A percentile compares a stretch with the other conserved stretches of the same genome.
phyloP scores from a whole-genome alignment of 352 stramenopile species.

The Phytopythium kandeliae region DNA sequence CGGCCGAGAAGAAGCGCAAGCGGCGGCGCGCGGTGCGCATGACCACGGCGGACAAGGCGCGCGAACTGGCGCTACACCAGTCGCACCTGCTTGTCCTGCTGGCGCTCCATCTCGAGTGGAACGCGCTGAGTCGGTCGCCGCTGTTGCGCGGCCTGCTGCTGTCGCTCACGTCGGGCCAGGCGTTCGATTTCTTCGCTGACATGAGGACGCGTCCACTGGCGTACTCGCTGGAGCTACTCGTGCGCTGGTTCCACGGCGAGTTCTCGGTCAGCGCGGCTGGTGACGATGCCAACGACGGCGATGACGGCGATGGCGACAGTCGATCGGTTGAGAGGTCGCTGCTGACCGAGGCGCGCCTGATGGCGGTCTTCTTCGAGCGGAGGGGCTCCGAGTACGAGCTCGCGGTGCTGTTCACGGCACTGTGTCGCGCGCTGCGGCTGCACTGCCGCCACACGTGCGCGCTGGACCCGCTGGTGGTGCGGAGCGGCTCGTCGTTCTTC shows the following conservation, averaged over 20 bases:
- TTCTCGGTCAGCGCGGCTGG: slow-evolving; percentile 19
- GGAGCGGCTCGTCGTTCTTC: slow-evolving; percentile 30
- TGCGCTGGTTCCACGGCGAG: slow-evolving; percentile 59
- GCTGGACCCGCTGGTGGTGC: slow-evolving; percentile 49
- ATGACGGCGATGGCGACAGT: background rate
- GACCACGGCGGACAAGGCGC: slow-evolving; percentile 54
- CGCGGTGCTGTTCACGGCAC: slow-evolving; percentile 49
- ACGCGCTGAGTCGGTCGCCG: slow-evolving; percentile 27
- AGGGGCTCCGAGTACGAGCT: slow-evolving; percentile 42
- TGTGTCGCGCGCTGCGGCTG: slow-evolving; percentile 52
- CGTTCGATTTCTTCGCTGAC: slow-evolving; percentile 39
- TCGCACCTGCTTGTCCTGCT: slow-evolving; percentile 65
- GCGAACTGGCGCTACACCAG: slow-evolving; percentile 58
- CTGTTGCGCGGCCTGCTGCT: slow-evolving; percentile 52
- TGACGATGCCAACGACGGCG: slow-evolving; percentile 7
- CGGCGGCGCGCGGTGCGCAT: slow-evolving; percentile 33
- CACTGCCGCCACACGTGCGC: slow-evolving; percentile 42
- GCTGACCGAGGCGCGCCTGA: slow-evolving; percentile 40
- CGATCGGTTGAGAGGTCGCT: slow-evolving; percentile 6
- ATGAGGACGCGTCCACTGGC: slow-evolving; percentile 24
- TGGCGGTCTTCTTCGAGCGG: slow-evolving; percentile 46
- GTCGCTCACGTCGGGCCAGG: slow-evolving; percentile 38
- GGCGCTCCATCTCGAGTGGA: slow-evolving; percentile 40
- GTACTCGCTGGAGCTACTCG: slow-evolving; percentile 57
- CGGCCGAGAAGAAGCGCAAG: slow-evolving; percentile 22